A percentile compares a stretch with the other conserved stretches of the same genome.
phyloP scores from a whole-genome alignment of 495 filamentous ascomycete species.

The Trichoderma virens region DNA sequence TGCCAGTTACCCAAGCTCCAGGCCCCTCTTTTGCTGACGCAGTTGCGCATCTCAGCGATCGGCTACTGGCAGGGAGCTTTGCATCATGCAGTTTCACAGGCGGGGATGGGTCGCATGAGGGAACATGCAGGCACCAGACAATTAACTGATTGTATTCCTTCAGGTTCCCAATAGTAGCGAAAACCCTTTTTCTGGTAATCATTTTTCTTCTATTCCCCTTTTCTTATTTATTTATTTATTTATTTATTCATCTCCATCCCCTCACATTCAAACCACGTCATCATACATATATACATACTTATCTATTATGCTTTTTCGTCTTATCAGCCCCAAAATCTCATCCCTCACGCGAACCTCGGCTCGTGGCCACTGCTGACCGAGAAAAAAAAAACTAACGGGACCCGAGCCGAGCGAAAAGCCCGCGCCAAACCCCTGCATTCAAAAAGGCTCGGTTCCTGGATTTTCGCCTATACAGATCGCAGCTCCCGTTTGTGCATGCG shows the following conservation, averaged over 20 bases:
- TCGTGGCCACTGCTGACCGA: not conserved
- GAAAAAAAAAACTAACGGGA: not conserved
- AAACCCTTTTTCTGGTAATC: too few relatives aligned
- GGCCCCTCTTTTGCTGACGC: constrained; percentile 4
- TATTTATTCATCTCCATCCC: too few relatives aligned
- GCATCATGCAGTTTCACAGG: too few relatives aligned
- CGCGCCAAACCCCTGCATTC: not conserved
- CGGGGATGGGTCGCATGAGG: not conserved
- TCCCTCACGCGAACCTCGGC: not conserved
- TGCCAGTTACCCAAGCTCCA: not conserved
- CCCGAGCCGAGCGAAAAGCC: constrained; percentile 1
- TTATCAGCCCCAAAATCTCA: not conserved
- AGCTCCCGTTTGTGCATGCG: not conserved
- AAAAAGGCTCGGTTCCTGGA: constrained; percentile 8
- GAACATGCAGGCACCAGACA: too few relatives aligned
- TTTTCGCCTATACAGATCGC: not conserved
- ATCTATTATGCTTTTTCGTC: not conserved
- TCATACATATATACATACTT: not conserved
- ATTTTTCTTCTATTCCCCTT: too few relatives aligned
- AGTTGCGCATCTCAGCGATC: not conserved
- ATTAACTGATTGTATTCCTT: too few relatives aligned
- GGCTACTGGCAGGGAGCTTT: too few relatives aligned
- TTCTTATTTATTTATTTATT: too few relatives aligned
- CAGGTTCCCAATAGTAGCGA: too few relatives aligned
- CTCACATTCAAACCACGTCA: not conserved